Percentiles rank a stretch among this genome's conserved stretches.
Evolutionary conservation across 306 rosid species (phyloP).

Genomic region (Quercus gilva): DNA sequence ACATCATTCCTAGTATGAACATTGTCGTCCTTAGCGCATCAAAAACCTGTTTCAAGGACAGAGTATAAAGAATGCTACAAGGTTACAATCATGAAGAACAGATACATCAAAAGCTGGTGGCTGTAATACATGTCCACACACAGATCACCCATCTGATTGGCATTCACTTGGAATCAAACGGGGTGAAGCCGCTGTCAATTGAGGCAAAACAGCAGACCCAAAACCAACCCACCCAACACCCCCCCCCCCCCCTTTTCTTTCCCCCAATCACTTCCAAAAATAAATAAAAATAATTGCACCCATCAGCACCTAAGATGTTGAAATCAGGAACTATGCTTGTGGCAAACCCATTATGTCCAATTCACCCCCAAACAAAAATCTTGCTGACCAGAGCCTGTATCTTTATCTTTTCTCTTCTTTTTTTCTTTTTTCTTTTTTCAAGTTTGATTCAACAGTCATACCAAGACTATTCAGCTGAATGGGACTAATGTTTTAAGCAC

Average conservation of each 20-base stretch:
- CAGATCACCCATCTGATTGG: background rate
- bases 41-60: constrained; percentile 67
- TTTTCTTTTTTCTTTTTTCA: too few species aligned
- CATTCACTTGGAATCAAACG: background rate
- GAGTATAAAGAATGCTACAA: background rate
- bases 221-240: background rate
- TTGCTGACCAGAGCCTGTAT: background rate
- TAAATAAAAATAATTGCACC: background rate
- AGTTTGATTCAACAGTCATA: background rate
- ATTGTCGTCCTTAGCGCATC: constrained; percentile 87
- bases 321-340: background rate
- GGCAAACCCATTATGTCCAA: background rate
- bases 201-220: background rate
- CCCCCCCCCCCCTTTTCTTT: too few species aligned
- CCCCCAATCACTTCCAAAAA: too few species aligned
- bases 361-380: constrained; percentile 2
- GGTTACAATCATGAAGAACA: background rate
- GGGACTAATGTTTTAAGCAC: background rate
- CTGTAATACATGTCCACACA: background rate
- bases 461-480: background rate
- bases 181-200: background rate
- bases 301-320: background rate
- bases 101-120: constrained; percentile 6
- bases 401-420: background rate
- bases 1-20: constrained; percentile 88